These are phyloP conservation scores for Ophiostoma piceae DNA, from an alignment of 2,329 filamentous ascomycete genomes.

Conservation along the genomic window DNA sequence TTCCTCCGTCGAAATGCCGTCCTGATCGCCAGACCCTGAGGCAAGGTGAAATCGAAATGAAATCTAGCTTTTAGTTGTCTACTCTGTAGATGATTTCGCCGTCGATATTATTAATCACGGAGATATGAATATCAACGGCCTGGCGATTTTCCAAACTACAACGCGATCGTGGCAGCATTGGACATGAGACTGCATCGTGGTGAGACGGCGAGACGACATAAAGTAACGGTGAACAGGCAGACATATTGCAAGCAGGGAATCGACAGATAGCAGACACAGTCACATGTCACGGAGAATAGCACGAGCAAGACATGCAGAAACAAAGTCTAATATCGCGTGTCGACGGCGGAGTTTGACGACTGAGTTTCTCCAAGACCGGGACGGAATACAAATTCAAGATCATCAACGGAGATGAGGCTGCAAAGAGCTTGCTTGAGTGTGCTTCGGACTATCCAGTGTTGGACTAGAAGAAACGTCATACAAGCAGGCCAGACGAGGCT, in stretches of 20 bases:
- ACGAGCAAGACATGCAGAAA: not conserved
- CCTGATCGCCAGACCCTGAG: not conserved
- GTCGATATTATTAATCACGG: not conserved
- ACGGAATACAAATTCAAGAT: not conserved
- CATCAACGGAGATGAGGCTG: not conserved
- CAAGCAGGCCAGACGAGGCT: not conserved
- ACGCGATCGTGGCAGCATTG: not conserved
- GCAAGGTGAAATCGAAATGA: not conserved
- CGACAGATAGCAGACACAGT: not conserved
- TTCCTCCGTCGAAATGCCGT: not conserved
- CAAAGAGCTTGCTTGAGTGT: too few species aligned
- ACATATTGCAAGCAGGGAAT: not conserved
- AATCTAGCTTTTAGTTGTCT: not conserved
- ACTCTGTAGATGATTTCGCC: not conserved
- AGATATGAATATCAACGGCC: too few species aligned
- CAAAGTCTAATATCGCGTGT: not conserved
- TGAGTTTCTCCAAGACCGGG: not conserved
- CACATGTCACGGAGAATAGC: not conserved
- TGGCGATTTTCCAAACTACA: not conserved
- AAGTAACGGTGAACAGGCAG: not conserved
- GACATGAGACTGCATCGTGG: not conserved
- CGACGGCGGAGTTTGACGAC: not conserved
- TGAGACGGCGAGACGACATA: not conserved
- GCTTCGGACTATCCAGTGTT: not conserved
- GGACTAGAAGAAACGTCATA: not conserved